These are phyloP conservation scores for Eucalyptus cloeziana DNA, from an alignment of 345 rosid species.

Conservation along the genomic window DNA sequence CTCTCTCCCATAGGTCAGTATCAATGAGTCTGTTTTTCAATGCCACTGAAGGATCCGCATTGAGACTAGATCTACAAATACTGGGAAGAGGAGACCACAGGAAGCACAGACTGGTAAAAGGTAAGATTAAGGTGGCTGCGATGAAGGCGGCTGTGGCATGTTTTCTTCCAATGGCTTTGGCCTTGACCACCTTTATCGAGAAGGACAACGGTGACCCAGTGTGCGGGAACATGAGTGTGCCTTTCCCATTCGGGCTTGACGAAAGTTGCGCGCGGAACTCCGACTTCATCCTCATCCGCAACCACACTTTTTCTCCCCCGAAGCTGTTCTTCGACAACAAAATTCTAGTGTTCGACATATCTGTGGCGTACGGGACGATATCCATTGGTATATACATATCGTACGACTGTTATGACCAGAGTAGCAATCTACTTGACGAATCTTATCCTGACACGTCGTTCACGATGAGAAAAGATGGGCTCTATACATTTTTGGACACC, in stretches of 20 bases:
- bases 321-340: background rate
- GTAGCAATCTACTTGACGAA: background rate
- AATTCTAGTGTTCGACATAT: background rate
- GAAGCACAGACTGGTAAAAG: background rate
- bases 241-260: too few species aligned
- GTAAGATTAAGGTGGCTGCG: background rate
- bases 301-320: background rate
- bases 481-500: background rate
- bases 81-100: background rate
- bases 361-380: background rate
- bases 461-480: fast-evolving
- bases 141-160: background rate
- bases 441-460: background rate
- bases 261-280: too few species aligned
- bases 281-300: too few species aligned
- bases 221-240: too few species aligned
- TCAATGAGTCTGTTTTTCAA: background rate
- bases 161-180: too few species aligned
- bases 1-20: background rate
- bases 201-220: too few species aligned
- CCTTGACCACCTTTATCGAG: too few species aligned
- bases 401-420: background rate
- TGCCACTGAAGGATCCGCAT: background rate
- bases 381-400: background rate
- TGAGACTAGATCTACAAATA: background rate